Evolutionary conservation across 2,329 filamentous ascomycete genomes (phyloP).

Genomic region (Colletotrichum sp.): DNA sequence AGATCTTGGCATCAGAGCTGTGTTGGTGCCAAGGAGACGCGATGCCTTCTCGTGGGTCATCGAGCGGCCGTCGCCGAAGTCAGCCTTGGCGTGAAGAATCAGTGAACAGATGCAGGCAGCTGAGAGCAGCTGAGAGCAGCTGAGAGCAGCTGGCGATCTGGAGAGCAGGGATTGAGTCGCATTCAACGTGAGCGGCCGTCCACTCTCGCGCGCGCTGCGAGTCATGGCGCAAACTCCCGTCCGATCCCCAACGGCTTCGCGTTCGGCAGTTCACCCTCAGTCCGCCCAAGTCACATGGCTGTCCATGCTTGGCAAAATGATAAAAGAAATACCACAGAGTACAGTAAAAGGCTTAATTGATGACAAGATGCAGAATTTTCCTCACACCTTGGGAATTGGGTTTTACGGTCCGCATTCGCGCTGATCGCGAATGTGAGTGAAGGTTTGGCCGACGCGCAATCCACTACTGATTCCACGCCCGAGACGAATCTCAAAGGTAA

Average conservation of each 20-base stretch:
- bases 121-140: not conserved
- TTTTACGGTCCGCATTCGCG: not conserved
- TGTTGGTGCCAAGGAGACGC: not conserved
- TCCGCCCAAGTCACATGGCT: not conserved
- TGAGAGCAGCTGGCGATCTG: not conserved
- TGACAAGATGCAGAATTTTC: not conserved
- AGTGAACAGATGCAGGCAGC: not conserved
- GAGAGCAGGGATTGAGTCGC: not conserved
- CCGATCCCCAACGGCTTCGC: not conserved
- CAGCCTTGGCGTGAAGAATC: not conserved
- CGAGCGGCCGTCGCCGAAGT: not conserved
- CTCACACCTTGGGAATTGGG: not conserved
- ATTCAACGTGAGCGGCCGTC: not conserved
- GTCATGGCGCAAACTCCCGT: not conserved
- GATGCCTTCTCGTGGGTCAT: not conserved
- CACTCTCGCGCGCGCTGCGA: not conserved
- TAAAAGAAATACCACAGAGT: not conserved
- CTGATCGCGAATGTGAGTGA: not conserved
- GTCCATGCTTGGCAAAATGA: not conserved
- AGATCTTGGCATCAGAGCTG: not conserved
- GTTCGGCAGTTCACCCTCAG: not conserved
- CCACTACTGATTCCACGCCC: not conserved
- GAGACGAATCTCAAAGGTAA: not conserved
- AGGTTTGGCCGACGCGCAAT: not conserved
- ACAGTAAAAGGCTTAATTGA: not conserved